These are phyloP conservation scores for Bremia lactucae DNA, from an alignment of 352 stramenopile species.

Conservation along the genomic window DNA sequence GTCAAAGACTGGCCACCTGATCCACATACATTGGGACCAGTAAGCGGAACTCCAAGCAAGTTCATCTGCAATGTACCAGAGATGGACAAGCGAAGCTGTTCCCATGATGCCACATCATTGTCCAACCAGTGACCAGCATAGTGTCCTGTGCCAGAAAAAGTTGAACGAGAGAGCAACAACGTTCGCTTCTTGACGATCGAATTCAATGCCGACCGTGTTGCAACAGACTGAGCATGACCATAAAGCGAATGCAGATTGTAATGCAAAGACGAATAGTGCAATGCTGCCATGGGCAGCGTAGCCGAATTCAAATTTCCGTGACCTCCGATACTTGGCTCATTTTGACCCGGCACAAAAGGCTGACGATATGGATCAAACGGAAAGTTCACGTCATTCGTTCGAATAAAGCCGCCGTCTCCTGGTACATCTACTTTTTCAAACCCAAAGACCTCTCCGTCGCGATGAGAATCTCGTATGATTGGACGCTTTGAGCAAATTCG, in stretches of 20 bases:
- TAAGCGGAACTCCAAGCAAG: constrained; percentile 59
- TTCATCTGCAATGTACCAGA: constrained; percentile 66
- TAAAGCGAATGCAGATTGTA: constrained; percentile 86
- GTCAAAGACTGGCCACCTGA: constrained; percentile 30
- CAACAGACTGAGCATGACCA: constrained; percentile 46
- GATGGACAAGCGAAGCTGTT: constrained; percentile 68
- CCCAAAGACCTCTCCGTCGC: background rate
- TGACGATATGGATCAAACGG: constrained; percentile 78
- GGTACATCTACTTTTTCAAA: constrained; percentile 9
- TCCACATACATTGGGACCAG: constrained; percentile 59
- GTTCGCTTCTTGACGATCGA: constrained; percentile 42
- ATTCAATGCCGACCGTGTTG: constrained; percentile 40
- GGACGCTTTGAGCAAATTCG: constrained; percentile 8
- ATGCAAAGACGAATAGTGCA: constrained; percentile 60
- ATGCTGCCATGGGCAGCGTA: constrained; percentile 62
- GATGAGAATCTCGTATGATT: background rate
- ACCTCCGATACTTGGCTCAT: constrained; percentile 15
- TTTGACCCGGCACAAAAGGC: constrained; percentile 60
- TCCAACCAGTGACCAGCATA: constrained; percentile 58
- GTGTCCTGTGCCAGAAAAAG: constrained; percentile 49
- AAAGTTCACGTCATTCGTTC: constrained; percentile 55
- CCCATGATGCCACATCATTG: constrained; percentile 50
- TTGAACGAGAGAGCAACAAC: constrained; percentile 58
- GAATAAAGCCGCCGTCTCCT: constrained; percentile 36
- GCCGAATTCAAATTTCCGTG: constrained; percentile 70